Evolutionary conservation across 768 basidiomycete genomes (phyloP).

Genomic region (Hericium alpestre): DNA sequence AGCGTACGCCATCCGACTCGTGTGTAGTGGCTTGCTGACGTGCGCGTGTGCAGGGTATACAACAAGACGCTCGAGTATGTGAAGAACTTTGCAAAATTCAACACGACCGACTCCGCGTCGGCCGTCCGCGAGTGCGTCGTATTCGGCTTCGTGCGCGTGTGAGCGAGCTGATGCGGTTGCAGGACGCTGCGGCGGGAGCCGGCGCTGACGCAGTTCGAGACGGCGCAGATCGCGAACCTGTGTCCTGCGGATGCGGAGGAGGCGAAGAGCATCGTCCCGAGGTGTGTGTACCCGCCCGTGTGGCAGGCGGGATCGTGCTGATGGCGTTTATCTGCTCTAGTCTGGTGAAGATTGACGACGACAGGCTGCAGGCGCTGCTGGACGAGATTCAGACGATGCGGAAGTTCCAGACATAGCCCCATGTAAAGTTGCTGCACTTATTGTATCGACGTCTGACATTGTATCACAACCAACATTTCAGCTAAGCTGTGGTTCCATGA

Average conservation of each 20-base stretch:
- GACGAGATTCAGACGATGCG: conserved; percentile 87
- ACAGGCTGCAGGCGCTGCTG: conserved; percentile 67
- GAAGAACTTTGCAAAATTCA: conserved; percentile 84
- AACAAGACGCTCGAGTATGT: conserved; percentile 91
- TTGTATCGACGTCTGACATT: background rate
- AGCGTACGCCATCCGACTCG: conserved; percentile 47
- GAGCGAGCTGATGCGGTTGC: background rate
- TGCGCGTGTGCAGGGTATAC: conserved; percentile 53
- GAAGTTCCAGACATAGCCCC: conserved; percentile 64
- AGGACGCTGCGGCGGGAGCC: conserved; percentile 75
- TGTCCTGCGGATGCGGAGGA: conserved; percentile 85
- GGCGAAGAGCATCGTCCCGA: conserved; percentile 84
- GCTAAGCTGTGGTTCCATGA: background rate
- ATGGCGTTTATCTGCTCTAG: conserved; percentile 24
- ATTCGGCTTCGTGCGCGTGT: background rate
- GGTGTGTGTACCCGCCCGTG: conserved; percentile 31
- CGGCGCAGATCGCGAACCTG: conserved; percentile 85
- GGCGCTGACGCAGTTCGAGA: conserved; percentile 80
- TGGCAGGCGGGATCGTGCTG: background rate
- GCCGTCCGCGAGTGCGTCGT: conserved; percentile 49
- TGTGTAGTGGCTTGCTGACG: conserved; percentile 27
- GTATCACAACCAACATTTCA: background rate
- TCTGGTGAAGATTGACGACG: conserved; percentile 82
- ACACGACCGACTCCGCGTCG: conserved; percentile 71
- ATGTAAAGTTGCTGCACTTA: background rate